Percentiles rank a stretch among this genome's conserved stretches.
Conservation (phyloP, 768 basidiomycete species). For the Tylopilus intermedius region DNA sequence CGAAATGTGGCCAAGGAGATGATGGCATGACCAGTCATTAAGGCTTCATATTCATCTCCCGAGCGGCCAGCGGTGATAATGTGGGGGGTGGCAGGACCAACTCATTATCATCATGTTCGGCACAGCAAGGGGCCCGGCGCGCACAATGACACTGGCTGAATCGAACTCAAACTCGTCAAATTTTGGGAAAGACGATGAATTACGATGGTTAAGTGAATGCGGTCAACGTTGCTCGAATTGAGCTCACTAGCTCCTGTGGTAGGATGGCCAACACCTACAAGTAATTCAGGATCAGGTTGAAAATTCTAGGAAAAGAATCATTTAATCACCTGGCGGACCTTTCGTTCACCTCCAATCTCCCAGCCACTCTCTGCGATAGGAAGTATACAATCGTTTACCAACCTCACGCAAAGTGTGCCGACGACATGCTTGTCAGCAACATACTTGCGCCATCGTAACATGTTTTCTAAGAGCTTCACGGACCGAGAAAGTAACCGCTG, state of each 20-base stretch:
- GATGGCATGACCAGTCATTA: slow-evolving; percentile 43
- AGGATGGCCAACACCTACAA: slow-evolving; percentile 21
- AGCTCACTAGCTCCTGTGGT: slow-evolving; percentile 25
- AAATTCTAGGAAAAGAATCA: neutral
- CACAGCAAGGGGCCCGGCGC: slow-evolving; percentile 20
- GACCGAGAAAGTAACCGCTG: slow-evolving; percentile 61
- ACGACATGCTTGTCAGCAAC: slow-evolving; percentile 55
- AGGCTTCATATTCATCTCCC: slow-evolving; percentile 51
- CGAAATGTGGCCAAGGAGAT: neutral
- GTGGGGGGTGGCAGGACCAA: slow-evolving; percentile 29
- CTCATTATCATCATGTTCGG: slow-evolving; percentile 35
- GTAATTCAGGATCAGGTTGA: slow-evolving; percentile 4
- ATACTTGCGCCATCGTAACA: slow-evolving; percentile 74
- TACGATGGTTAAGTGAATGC: slow-evolving; percentile 10
- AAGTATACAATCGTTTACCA: slow-evolving; percentile 58
- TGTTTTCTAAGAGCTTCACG: slow-evolving; percentile 67
- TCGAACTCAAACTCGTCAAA: slow-evolving; percentile 1
- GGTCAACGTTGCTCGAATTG: slow-evolving; percentile 13
- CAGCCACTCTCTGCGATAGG: slow-evolving; percentile 71
- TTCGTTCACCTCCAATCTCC: slow-evolving; percentile 80
- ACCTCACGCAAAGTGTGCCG: slow-evolving; percentile 47
- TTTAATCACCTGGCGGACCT: slow-evolving; percentile 51
- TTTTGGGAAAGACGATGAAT: slow-evolving; percentile 6
- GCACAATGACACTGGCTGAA: neutral
- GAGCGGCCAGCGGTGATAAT: slow-evolving; percentile 35